A percentile compares a stretch with the other conserved stretches of the same genome.
Conservation (phyloP, 306 rosid species). For the Mimosa bimucronata region DNA sequence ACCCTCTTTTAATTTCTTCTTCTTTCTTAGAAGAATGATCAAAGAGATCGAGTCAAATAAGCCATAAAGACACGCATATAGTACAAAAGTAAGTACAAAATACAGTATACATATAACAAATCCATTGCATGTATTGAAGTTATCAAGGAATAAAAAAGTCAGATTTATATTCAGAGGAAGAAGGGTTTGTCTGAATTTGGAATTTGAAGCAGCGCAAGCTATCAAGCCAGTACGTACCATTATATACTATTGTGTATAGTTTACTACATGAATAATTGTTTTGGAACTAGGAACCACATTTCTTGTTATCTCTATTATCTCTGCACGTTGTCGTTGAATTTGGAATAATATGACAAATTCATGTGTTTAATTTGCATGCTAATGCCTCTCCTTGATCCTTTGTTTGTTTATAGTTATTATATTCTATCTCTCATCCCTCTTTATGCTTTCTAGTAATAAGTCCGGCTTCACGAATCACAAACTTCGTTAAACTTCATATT, state of each 20-base stretch:
- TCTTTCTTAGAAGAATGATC: neutral
- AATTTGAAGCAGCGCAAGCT: neutral
- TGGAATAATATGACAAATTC: neutral
- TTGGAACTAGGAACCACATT: neutral
- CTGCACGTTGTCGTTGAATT: neutral
- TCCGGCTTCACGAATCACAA: no score
- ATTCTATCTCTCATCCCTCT: neutral
- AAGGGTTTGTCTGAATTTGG: neutral
- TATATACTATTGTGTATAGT: no score
- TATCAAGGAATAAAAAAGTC: neutral
- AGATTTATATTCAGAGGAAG: neutral
- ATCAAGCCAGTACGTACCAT: neutral
- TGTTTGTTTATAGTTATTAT: neutral
- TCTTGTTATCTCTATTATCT: neutral
- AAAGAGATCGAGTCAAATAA: neutral
- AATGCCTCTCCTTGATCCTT: no score
- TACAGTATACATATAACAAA: neutral
- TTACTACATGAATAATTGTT: neutral
- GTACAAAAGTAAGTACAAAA: neutral
- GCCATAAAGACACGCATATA: neutral
- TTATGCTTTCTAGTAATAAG: no score
- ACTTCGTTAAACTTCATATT: no score
- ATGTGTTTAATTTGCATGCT: neutral
- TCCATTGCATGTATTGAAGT: neutral
- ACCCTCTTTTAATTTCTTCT: neutral